Conservation (phyloP, 148 eudicot genomes). For the Persicaria tinctoria region DNA sequence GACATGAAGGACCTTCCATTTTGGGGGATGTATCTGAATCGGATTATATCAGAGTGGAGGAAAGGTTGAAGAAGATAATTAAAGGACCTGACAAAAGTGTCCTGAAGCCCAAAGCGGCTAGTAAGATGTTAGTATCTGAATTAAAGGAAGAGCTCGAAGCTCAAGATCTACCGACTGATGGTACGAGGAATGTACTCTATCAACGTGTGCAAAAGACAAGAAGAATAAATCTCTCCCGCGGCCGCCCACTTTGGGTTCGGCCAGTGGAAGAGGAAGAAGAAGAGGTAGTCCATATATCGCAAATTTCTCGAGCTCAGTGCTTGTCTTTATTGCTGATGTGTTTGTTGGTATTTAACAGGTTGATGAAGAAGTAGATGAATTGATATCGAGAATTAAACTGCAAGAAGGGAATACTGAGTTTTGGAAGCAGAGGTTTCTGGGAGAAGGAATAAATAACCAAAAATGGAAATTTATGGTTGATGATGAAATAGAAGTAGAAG, state of each 20-base stretch:
- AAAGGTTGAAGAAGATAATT: constrained; percentile 67
- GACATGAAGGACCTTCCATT: constrained; percentile 63
- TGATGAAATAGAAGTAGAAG: constrained; percentile 15
- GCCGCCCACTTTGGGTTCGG: constrained; percentile 96
- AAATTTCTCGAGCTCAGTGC: neutral
- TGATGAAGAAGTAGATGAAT: constrained; percentile 86
- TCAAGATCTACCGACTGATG: constrained; percentile 92
- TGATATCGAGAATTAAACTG: constrained; percentile 80
- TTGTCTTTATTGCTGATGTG: neutral
- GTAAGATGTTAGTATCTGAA: constrained; percentile 95
- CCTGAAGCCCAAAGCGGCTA: constrained; percentile 94
- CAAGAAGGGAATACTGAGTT: constrained; percentile 95
- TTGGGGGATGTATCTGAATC: constrained; percentile 67
- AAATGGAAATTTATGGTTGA: constrained; percentile 35
- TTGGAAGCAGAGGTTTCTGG: constrained; percentile 95
- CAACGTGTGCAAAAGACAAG: constrained; percentile 97
- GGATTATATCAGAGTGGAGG: constrained; percentile 78
- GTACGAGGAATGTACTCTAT: constrained; percentile 88
- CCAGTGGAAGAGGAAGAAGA: constrained; percentile 94
- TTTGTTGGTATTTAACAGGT: constrained; percentile 35
- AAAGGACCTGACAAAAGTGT: constrained; percentile 74
- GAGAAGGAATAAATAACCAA: constrained; percentile 54
- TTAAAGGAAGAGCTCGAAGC: constrained; percentile 94
- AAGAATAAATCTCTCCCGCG: constrained; percentile 91
- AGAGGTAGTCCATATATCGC: constrained; percentile 44